Evolutionary conservation across 495 filamentous ascomycete species (phyloP).

Genomic region (Daldinia concentrica): DNA sequence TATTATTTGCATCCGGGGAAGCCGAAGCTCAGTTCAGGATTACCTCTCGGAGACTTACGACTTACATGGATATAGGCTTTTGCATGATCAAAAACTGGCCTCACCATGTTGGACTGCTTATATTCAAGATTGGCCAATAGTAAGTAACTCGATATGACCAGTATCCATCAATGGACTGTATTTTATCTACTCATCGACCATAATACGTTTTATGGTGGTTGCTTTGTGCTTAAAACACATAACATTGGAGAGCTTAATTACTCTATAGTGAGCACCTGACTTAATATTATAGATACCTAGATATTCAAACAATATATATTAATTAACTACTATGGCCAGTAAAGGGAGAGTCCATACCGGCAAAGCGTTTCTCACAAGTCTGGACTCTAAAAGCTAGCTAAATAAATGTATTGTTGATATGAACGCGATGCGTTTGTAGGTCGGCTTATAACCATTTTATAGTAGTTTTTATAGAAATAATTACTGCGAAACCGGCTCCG

Average conservation of each 20-base stretch:
- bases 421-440: not conserved
- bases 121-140: too few relatives aligned
- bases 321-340: not conserved
- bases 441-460: not conserved
- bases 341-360: not conserved
- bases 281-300: not conserved
- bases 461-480: not conserved
- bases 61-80: not conserved
- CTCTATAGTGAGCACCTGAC: not conserved
- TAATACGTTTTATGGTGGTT: not conserved
- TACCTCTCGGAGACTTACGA: not conserved
- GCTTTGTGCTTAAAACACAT: not conserved
- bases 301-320: not conserved
- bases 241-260: not conserved
- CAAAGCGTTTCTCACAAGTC: not conserved
- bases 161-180: too few relatives aligned
- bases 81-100: too few relatives aligned
- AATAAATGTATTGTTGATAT: not conserved
- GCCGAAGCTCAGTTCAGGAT: not conserved
- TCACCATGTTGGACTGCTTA: too few relatives aligned
- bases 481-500: not conserved
- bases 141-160: too few relatives aligned
- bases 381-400: not conserved
- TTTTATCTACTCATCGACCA: too few relatives aligned
- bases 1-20: slow-evolving; percentile 1